phyloP scores from a whole-genome alignment of 108 stramenopile species.

The Nannochloropsis salina region DNA sequence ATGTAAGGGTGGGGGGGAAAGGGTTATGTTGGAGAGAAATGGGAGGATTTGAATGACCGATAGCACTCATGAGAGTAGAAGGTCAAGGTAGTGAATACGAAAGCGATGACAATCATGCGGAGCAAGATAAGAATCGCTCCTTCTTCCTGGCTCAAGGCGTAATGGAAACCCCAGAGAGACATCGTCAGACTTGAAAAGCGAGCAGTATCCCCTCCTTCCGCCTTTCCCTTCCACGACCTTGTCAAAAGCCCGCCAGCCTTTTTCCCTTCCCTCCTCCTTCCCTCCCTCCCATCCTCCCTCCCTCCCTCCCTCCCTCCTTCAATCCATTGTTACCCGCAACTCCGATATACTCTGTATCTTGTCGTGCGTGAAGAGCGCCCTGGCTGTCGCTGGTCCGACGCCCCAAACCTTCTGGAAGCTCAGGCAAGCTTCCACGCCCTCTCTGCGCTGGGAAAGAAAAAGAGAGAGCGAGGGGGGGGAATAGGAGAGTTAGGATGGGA shows the following conservation, averaged over 20 bases:
- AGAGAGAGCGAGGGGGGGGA: neutral
- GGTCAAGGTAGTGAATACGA: no score
- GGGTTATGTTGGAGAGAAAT: no score
- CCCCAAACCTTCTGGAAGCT: slow-evolving; percentile 25
- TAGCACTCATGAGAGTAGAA: no score
- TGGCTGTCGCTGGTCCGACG: slow-evolving; percentile 25
- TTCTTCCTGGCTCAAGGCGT: no score
- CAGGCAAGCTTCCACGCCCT: neutral
- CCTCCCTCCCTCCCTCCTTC: neutral
- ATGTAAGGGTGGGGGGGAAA: neutral
- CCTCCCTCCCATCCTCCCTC: slow-evolving; percentile 4
- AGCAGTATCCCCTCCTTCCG: neutral
- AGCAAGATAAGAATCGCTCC: no score
- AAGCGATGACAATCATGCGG: no score
- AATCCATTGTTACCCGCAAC: neutral
- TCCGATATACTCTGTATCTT: neutral
- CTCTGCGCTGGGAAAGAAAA: neutral
- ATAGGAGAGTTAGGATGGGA: no score
- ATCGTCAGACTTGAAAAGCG: neutral
- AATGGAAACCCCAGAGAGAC: no score
- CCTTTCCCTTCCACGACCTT: neutral
- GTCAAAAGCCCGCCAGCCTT: no score
- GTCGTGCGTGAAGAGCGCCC: neutral
- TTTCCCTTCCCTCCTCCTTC: neutral
- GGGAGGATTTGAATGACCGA: no score